Evolutionary conservation across 441 rosid species (phyloP), one percentile per base, ranked within the genome.

Genomic region (Pelargonium cotyledonis): DNA sequence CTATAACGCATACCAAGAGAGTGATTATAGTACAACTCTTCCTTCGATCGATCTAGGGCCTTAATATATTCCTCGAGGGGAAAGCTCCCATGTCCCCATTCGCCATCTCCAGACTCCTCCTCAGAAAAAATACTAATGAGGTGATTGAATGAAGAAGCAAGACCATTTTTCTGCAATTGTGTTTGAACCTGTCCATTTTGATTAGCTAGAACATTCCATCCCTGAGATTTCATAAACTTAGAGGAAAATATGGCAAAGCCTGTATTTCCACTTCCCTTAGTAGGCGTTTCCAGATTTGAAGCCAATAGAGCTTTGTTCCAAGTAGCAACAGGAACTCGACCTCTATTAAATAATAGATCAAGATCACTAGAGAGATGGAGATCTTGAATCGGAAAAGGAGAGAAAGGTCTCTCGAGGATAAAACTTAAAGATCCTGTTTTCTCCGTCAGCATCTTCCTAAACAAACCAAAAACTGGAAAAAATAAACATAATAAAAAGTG

Each of bases 31-130:
- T 87, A 80, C 6, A 94, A 84, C 87, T 94, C 98, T 66, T 89
- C 91, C 84, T 89, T 89, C 14, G 98, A 85, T 31, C 97, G 96
- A 51, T 89, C 88, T n/a, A 94, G 81, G 35, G 98, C 96, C 70
- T 84, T 91, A 72, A 88, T 75, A 78, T 91, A 94, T 78, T 94
- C 97, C 74, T 94, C 96, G 29, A 91, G 60, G 43, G 88, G 98
- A 77, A 94, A 91, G 85, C 82, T 89, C 68, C 96, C 98, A 80
- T 86, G 82, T 72, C 87, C 89, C 97, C 98, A 91, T 70, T 91
- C 98, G 63, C 91, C 97, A 71, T 88, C 89, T 65, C 89, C 95
- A 44, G 92, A 73, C 44, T 81, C 88, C 70, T 82, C 80, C 79
- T 89, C 95, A 14, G 92, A 78, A 76, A 91, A 94, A 70, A 89